Evolutionary conservation across 2,329 filamentous ascomycete species (phyloP), one percentile per base, ranked within the genome.

Genomic region (Xylaria sp.): DNA sequence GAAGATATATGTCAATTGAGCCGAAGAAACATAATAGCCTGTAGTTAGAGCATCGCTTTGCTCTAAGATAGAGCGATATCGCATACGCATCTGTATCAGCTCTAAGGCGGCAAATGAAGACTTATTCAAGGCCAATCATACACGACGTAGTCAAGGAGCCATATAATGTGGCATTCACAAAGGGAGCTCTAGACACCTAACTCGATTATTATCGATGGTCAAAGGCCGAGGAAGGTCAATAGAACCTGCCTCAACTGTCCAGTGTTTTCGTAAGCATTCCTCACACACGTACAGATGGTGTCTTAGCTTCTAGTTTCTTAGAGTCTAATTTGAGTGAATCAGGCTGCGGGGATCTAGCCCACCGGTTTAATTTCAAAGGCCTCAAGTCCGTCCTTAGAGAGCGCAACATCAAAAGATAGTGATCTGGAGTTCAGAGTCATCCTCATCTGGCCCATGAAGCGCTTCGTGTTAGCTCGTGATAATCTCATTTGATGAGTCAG

Each of bases 261-360:
- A 59, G 41, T 15, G 4, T 23, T 41, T 39, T 13, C 12, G 34
- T n/a, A n/a, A 39, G 39, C 12, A 34, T 20, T 6, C 50, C 69
- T 43, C 43, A 74, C 75, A 32, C 71, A 74, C 20, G 76, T 65
- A 23, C 71, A 73, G 15, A 72, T 60, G 5, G 60, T 61, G 7
- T 71, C 65, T 6, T 60, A 67, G 48, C 28, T 74, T 74, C 65
- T 74, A 70, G 30, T 77, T 76, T 0, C 74, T 74, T 3, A 71
- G 74, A 72, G 74, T 73, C 8, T 76, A 61, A 30, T 77, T 71
- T 4, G 71, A 70, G 39, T 77, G 75, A 18, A 76, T 57, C 2
- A 77, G 67, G 12, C 71, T n/a, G 72, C 3, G 75, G 75, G 10
- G 61, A 53, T 4, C 75, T 69, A 0, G 70, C 68, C 18, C 75